A percentile compares a stretch with the other conserved stretches of the same genome.
These are phyloP conservation scores for Naegleria lovaniensis DNA, from an alignment of 208 protist genomes.

Conservation along the genomic window DNA sequence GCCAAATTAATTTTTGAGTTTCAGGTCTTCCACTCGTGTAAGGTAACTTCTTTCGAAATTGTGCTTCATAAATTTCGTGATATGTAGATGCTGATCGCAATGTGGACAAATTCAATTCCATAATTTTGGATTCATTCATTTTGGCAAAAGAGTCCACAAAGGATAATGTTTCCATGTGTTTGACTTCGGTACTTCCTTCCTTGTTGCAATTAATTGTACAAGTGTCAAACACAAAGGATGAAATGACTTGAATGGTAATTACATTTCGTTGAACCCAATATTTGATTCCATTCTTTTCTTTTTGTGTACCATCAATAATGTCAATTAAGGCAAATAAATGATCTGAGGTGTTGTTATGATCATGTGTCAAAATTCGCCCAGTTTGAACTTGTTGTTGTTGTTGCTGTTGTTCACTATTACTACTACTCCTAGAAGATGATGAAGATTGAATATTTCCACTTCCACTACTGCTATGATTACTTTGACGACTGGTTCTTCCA, in stretches of 20 bases:
- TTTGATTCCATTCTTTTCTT: conserved; percentile 3
- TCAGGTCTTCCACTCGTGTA: background rate
- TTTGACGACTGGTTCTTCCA: background rate
- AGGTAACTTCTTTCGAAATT: conserved; percentile 3
- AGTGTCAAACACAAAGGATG: background rate
- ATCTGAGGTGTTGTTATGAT: background rate
- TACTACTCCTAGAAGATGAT: too few relatives aligned
- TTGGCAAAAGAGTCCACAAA: background rate
- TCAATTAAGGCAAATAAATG: background rate
- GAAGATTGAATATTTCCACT: too few relatives aligned
- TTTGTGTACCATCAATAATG: background rate
- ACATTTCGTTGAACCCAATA: conserved; percentile 26
- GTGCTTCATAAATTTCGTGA: background rate
- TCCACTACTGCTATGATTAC: background rate
- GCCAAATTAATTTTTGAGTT: conserved; percentile 18
- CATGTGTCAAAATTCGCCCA: background rate
- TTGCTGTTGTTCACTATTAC: too few relatives aligned
- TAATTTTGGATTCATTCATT: background rate
- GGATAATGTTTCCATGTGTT: background rate
- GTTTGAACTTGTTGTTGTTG: too few relatives aligned
- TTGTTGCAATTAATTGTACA: background rate
- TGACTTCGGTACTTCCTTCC: background rate
- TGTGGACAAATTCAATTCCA: background rate
- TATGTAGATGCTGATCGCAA: background rate
- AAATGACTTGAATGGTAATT: background rate